Conservation (phyloP, 2,329 filamentous ascomycete genomes). For the Xylariales sp. region DNA sequence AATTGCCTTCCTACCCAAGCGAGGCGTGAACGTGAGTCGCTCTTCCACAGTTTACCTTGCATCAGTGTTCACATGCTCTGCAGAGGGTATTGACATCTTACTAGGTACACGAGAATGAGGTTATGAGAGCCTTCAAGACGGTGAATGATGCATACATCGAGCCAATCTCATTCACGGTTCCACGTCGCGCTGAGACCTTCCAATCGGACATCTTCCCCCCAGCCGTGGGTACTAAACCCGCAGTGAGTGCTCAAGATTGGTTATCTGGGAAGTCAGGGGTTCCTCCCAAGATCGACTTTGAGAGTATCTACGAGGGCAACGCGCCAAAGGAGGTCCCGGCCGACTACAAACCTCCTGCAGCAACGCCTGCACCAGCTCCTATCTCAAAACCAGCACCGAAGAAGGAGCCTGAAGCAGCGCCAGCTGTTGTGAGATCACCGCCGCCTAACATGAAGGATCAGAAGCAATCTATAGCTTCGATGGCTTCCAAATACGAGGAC, state of each 20-base stretch:
- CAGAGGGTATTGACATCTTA: too few species aligned
- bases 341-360: slow-evolving; percentile 57
- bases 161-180: slow-evolving; percentile 95
- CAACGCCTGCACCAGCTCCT: slow-evolving; percentile 39
- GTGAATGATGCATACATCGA: slow-evolving; percentile 93
- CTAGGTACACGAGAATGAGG: slow-evolving; percentile 88
- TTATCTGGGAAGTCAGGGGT: slow-evolving; percentile 76
- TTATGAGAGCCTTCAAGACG: slow-evolving; percentile 95
- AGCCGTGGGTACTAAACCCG: slow-evolving; percentile 72
- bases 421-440: slow-evolving; percentile 41
- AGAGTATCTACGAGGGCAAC: slow-evolving; percentile 82
- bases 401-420: slow-evolving; percentile 49
- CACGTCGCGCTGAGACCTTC: slow-evolving; percentile 87
- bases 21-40: slow-evolving; percentile 74
- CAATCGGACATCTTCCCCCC: slow-evolving; percentile 97
- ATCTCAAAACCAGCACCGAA: slow-evolving; percentile 45
- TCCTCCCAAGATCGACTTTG: slow-evolving; percentile 89
- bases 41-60: slow-evolving; percentile 16
- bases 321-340: slow-evolving; percentile 72
- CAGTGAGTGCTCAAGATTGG: slow-evolving; percentile 78
- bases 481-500: slow-evolving; percentile 84
- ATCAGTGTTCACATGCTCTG: neutral
- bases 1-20: slow-evolving; percentile 89
- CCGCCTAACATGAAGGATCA: slow-evolving; percentile 76
- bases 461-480: slow-evolving; percentile 77